A percentile compares a stretch with the other conserved stretches of the same genome.
Conservation (phyloP, 2,329 filamentous ascomycete species). For the Diaporthe aspalathi region DNA sequence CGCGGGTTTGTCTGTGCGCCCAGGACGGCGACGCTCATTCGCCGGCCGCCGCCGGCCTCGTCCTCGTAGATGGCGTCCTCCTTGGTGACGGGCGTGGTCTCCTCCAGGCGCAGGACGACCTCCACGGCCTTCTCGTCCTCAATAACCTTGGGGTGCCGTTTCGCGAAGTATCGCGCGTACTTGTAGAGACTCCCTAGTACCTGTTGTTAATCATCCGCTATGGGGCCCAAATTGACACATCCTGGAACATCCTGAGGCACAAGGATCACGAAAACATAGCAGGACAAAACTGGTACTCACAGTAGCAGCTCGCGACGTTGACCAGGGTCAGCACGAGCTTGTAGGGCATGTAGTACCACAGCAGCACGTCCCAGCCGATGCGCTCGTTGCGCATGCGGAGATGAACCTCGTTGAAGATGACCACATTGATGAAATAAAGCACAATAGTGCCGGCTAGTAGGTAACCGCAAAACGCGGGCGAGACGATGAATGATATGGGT, state of each 20-base stretch:
- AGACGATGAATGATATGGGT: constrained; percentile 56
- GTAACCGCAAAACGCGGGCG: constrained; percentile 52
- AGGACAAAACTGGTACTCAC: constrained; percentile 18
- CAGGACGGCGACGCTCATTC: constrained; percentile 9
- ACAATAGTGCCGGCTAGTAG: constrained; percentile 52
- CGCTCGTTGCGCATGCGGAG: constrained; percentile 57
- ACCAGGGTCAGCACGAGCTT: constrained; percentile 57
- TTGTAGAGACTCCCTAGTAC: constrained; percentile 50
- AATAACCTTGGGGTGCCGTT: constrained; percentile 58
- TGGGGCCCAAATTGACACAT: no score
- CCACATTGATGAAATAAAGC: constrained; percentile 56
- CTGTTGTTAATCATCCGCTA: no score
- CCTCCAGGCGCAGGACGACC: constrained; percentile 41
- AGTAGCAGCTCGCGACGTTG: constrained; percentile 56
- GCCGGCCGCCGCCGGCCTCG: neutral
- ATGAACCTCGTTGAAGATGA: constrained; percentile 62
- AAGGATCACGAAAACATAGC: no score
- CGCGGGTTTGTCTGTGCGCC: neutral
- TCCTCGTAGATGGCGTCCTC: constrained; percentile 17
- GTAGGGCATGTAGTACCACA: constrained; percentile 57
- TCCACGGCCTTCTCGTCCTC: constrained; percentile 52
- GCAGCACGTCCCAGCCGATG: constrained; percentile 50
- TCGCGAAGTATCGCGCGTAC: constrained; percentile 59
- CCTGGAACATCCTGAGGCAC: no score
- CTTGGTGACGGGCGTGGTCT: constrained; percentile 27